These are phyloP conservation scores for Myrmaecium sp. DNA, from an alignment of 2,329 filamentous ascomycete species.

Conservation along the genomic window DNA sequence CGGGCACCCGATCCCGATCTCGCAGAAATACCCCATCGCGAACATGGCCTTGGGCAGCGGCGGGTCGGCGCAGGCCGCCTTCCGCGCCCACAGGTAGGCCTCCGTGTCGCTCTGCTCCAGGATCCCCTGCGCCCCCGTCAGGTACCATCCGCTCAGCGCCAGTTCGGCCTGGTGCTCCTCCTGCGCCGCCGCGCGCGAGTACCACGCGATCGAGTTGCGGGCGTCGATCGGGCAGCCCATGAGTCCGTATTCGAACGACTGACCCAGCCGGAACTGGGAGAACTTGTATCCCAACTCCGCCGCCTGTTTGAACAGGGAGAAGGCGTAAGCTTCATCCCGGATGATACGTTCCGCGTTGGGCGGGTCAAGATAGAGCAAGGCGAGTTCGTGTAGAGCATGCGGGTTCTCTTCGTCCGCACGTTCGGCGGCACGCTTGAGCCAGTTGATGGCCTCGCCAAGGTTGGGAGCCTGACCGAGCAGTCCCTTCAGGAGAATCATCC, in stretches of 20 bases:
- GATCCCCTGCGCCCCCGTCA: slow-evolving; percentile 78
- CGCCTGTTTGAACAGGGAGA: slow-evolving; percentile 68
- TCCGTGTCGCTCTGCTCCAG: slow-evolving; percentile 87
- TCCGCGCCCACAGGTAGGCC: slow-evolving; percentile 91
- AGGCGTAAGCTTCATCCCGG: slow-evolving; percentile 65
- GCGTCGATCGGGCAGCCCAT: slow-evolving; percentile 72
- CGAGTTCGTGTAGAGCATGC: slow-evolving; percentile 83
- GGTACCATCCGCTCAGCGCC: slow-evolving; percentile 51
- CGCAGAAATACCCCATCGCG: slow-evolving; percentile 95
- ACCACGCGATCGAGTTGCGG: slow-evolving; percentile 79
- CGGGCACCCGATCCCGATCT: slow-evolving; percentile 78
- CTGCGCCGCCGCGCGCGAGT: slow-evolving; percentile 76
- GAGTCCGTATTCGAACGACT: slow-evolving; percentile 76
- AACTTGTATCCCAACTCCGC: slow-evolving; percentile 88
- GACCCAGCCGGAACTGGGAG: slow-evolving; percentile 77
- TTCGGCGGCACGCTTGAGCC: slow-evolving; percentile 87
- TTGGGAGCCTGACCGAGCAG: slow-evolving; percentile 76
- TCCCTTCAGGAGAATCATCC: slow-evolving; percentile 88
- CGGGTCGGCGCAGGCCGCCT: slow-evolving; percentile 67
- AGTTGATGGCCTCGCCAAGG: slow-evolving; percentile 69
- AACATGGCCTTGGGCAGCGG: slow-evolving; percentile 82
- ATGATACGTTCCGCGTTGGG: slow-evolving; percentile 45
- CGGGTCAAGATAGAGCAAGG: slow-evolving; percentile 32
- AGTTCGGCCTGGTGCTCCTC: slow-evolving; percentile 85
- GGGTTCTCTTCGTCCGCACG: slow-evolving; percentile 78